Conservation (phyloP, 768 basidiomycete species). For the Lyophyllum atratum region DNA sequence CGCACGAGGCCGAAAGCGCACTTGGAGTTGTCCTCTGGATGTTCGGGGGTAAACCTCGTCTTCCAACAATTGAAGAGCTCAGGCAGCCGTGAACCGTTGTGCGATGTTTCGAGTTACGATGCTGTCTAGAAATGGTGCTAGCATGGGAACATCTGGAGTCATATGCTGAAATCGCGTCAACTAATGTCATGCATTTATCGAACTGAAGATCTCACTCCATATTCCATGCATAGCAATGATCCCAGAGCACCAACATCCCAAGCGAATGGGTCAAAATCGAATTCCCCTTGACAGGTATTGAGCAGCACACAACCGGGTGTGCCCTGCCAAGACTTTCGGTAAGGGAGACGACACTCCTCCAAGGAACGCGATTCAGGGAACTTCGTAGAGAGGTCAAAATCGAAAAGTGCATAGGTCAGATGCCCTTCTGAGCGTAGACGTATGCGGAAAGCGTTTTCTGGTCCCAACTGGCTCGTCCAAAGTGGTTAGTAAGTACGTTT, state of each 20-base stretch:
- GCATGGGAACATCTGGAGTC: slow-evolving; percentile 20
- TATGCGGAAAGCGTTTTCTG: neutral
- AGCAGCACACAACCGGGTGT: neutral
- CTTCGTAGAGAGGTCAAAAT: slow-evolving; percentile 23
- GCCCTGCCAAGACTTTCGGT: neutral
- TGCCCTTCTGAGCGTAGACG: slow-evolving; percentile 10
- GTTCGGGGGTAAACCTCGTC: slow-evolving; percentile 5
- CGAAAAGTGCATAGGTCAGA: slow-evolving; percentile 22
- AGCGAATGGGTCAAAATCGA: slow-evolving; percentile 26
- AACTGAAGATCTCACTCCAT: too few species aligned
- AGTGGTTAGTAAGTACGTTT: slow-evolving; percentile 23
- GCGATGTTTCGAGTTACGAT: slow-evolving; percentile 25
- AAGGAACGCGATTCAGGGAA: slow-evolving; percentile 11
- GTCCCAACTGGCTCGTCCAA: neutral
- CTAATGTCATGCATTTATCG: too few species aligned
- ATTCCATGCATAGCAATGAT: neutral
- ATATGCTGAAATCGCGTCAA: slow-evolving; percentile 14
- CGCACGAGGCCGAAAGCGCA: neutral
- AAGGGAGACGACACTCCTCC: slow-evolving; percentile 13
- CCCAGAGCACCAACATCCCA: slow-evolving; percentile 26
- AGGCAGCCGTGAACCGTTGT: slow-evolving; percentile 23
- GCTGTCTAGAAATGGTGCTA: slow-evolving; percentile 28
- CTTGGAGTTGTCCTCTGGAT: neutral
- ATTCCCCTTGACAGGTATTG: slow-evolving; percentile 24
- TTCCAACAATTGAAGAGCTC: slow-evolving; percentile 28